A percentile compares a stretch with the other conserved stretches of the same genome.
Conservation (phyloP, 352 stramenopile genomes). For the Phytopythium vexans region DNA sequence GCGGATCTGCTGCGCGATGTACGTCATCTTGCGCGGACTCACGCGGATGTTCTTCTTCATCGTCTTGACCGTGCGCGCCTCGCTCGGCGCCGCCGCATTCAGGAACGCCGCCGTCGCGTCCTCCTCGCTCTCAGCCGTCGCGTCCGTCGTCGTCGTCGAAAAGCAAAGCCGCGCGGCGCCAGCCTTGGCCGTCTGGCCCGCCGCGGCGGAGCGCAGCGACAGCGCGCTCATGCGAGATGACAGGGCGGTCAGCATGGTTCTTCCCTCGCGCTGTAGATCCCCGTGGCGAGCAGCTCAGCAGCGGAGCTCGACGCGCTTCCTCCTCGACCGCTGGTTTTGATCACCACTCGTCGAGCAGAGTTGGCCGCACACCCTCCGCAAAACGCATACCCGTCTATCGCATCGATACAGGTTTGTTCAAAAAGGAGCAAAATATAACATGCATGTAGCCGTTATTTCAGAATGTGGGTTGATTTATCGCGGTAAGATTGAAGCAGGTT, state of each 20-base stretch:
- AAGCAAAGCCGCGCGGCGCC: conserved; percentile 20
- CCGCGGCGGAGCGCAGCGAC: conserved; percentile 47
- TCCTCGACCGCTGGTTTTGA: too few relatives aligned
- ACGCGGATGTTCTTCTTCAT: conserved; percentile 81
- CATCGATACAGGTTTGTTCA: too few relatives aligned
- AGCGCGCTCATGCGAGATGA: conserved; percentile 55
- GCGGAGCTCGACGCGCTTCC: too few relatives aligned
- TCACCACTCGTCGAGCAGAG: too few relatives aligned
- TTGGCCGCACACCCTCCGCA: too few relatives aligned
- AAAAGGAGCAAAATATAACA: too few relatives aligned
- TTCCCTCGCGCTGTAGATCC: not conserved
- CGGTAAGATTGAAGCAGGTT: too few relatives aligned
- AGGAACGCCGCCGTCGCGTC: conserved; percentile 62
- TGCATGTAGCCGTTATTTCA: too few relatives aligned
- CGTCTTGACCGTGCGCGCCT: conserved; percentile 65
- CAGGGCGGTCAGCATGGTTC: conserved; percentile 56
- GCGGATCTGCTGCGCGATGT: conserved; percentile 76
- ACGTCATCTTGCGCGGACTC: conserved; percentile 79
- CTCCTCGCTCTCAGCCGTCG: conserved; percentile 17
- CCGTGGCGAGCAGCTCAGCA: too few relatives aligned
- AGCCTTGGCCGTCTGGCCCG: conserved; percentile 15
- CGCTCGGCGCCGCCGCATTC: conserved; percentile 46
- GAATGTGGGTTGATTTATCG: too few relatives aligned
- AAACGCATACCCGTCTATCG: too few relatives aligned
- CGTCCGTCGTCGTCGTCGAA: conserved; percentile 25